These are phyloP conservation scores for Berberis vulgaris DNA, from an alignment of 164 flowering plant species.

Conservation along the genomic window DNA sequence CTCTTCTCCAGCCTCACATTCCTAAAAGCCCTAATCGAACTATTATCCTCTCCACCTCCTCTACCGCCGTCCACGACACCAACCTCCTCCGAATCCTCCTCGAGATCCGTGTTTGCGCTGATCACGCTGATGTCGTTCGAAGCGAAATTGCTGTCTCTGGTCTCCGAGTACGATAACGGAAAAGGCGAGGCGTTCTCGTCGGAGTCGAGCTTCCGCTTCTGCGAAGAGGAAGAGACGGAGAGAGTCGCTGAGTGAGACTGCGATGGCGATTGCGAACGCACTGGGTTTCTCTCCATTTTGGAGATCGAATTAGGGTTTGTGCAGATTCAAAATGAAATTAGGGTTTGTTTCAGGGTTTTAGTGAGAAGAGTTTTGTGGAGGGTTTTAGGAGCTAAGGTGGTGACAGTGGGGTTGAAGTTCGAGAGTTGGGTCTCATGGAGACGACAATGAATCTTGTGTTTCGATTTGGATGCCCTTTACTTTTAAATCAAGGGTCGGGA, in stretches of 20 bases:
- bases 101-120: background rate
- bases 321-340: too few species aligned
- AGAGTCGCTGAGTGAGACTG: constrained; percentile 9
- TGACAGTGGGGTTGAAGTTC: too few species aligned
- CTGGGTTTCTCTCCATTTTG: too few species aligned
- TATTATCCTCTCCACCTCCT: background rate
- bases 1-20: background rate
- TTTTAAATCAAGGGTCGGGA: too few species aligned
- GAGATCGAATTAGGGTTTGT: too few species aligned
- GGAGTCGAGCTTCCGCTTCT: constrained; percentile 1
- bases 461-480: too few species aligned
- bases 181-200: constrained; percentile 1
- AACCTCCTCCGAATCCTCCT: constrained; percentile 8
- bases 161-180: constrained; percentile 1
- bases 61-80: constrained; percentile 2
- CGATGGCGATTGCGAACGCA: constrained; percentile 1
- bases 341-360: too few species aligned
- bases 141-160: background rate
- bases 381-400: too few species aligned
- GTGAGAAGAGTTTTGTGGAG: too few species aligned
- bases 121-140: background rate
- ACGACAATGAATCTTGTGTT: too few species aligned
- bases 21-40: background rate
- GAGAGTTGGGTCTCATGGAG: too few species aligned
- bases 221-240: constrained; percentile 5